phyloP scores from a whole-genome alignment of 202 grass and related monocot species.

The Carex sylvatica region DNA sequence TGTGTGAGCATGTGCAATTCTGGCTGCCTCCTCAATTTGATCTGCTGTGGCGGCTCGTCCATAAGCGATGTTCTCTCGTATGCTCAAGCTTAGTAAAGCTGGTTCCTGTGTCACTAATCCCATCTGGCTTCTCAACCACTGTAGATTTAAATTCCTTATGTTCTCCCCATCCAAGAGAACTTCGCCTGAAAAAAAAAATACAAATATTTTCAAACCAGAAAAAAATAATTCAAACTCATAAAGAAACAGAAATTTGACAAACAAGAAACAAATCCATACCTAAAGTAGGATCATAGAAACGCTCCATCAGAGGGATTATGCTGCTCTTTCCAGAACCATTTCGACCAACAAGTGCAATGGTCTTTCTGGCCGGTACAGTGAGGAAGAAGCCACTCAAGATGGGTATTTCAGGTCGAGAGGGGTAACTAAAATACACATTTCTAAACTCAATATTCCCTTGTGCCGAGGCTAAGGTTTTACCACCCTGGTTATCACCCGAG shows the following conservation, averaged over 20 bases:
- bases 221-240: slow-evolving; percentile 24
- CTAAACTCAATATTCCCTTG: slow-evolving; percentile 98
- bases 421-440: slow-evolving; percentile 99
- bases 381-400: slow-evolving; percentile 96
- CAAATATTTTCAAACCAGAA: slow-evolving; percentile 13
- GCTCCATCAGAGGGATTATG: slow-evolving; percentile 99
- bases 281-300: slow-evolving; percentile 98
- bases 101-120: slow-evolving; percentile 97
- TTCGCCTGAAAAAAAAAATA: slow-evolving; percentile 62
- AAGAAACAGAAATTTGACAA: slow-evolving; percentile 21
- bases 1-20: slow-evolving; percentile 87
- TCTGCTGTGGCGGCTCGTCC: slow-evolving; percentile 81
- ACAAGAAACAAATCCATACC: slow-evolving; percentile 37
- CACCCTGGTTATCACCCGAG: slow-evolving; percentile 73
- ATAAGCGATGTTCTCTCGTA: slow-evolving; percentile 92
- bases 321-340: slow-evolving; percentile 99
- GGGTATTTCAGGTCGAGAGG: slow-evolving; percentile 93
- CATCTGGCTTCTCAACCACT: slow-evolving; percentile 99
- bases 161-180: slow-evolving; percentile 98
- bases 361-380: slow-evolving; percentile 84
- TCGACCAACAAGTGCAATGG: slow-evolving; percentile 89
- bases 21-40: slow-evolving; percentile 95
- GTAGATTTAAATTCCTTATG: slow-evolving; percentile 83
- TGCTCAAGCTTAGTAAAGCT: slow-evolving; percentile 95
- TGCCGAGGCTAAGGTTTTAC: slow-evolving; percentile 58